phyloP scores from a whole-genome alignment of 2,329 filamentous ascomycete species.

The Nothophoma quercina region DNA sequence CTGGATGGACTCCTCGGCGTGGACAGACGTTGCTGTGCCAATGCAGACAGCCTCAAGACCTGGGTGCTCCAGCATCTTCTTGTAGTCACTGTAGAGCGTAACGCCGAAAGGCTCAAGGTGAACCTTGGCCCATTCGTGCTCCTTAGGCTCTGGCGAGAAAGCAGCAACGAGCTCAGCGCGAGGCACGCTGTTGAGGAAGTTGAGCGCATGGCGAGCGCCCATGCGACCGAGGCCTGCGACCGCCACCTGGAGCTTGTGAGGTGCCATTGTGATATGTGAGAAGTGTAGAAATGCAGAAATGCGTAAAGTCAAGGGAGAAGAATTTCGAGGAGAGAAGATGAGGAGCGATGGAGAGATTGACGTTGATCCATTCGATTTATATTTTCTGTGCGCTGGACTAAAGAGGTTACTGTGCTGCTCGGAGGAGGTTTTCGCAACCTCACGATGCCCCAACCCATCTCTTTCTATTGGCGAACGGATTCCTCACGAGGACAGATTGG shows the following conservation, averaged over 20 bases:
- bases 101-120: slow-evolving; percentile 57
- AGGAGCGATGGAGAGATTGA: background rate
- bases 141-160: slow-evolving; percentile 55
- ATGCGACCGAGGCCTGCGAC: slow-evolving; percentile 62
- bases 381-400: slow-evolving; percentile 4
- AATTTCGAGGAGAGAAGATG: no score
- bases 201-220: slow-evolving; percentile 61
- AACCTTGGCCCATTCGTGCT: slow-evolving; percentile 56
- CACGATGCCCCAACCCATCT: background rate
- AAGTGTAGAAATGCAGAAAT: background rate
- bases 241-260: slow-evolving; percentile 49
- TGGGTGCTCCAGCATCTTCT: slow-evolving; percentile 55
- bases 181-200: slow-evolving; percentile 56
- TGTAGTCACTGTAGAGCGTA: slow-evolving; percentile 55
- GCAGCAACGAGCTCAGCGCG: slow-evolving; percentile 60
- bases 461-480: slow-evolving; percentile 2
- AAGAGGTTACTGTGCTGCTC: slow-evolving; percentile 8
- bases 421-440: slow-evolving; percentile 18
- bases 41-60: slow-evolving; percentile 55
- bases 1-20: slow-evolving; percentile 44
- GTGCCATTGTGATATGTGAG: slow-evolving; percentile 25
- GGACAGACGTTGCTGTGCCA: slow-evolving; percentile 45
- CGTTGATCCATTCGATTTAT: slow-evolving; percentile 2
- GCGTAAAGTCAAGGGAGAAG: background rate
- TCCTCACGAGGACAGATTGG: background rate